phyloP scores from a whole-genome alignment of 495 filamentous ascomycete species.

The Cairneyella variabilis region DNA sequence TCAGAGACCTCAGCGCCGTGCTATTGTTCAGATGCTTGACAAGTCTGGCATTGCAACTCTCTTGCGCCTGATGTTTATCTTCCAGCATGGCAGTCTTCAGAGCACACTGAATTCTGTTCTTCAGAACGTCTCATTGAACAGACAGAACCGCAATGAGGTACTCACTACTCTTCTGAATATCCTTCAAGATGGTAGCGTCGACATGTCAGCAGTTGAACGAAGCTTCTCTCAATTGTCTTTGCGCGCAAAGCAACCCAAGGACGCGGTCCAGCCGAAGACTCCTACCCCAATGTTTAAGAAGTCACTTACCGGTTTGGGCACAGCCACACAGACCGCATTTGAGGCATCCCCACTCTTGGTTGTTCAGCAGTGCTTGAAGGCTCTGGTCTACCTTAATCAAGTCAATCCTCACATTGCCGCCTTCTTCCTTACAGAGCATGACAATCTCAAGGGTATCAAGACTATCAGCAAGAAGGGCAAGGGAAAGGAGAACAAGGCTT shows the following conservation, averaged over 20 bases:
- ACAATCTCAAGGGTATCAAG: constrained; percentile 69
- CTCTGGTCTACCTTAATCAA: constrained; percentile 73
- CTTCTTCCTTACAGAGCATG: constrained; percentile 96
- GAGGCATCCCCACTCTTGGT: constrained; percentile 93
- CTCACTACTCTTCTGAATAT: constrained; percentile 89
- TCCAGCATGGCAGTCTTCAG: constrained; percentile 74
- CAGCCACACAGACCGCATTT: constrained; percentile 45
- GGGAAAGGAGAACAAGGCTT: constrained; percentile 73
- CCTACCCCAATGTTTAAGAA: constrained; percentile 74
- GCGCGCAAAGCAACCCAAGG: constrained; percentile 76
- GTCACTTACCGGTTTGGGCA: constrained; percentile 40
- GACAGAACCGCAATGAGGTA: constrained; percentile 91
- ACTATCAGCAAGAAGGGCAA: constrained; percentile 80
- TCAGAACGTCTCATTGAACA: constrained; percentile 85
- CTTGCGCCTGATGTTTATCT: constrained; percentile 93
- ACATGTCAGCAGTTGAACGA: constrained; percentile 89
- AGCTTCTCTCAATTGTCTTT: constrained; percentile 92
- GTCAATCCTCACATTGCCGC: constrained; percentile 82
- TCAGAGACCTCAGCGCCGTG: constrained; percentile 68
- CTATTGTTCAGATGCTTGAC: constrained; percentile 92
- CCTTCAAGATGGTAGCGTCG: constrained; percentile 91
- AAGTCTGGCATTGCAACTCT: constrained; percentile 92
- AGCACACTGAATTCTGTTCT: constrained; percentile 80
- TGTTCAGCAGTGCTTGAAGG: constrained; percentile 87
- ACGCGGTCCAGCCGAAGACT: constrained; percentile 62